These are phyloP conservation scores for Neurospora sp. DNA, from an alignment of 495 filamentous ascomycete species.

Conservation along the genomic window DNA sequence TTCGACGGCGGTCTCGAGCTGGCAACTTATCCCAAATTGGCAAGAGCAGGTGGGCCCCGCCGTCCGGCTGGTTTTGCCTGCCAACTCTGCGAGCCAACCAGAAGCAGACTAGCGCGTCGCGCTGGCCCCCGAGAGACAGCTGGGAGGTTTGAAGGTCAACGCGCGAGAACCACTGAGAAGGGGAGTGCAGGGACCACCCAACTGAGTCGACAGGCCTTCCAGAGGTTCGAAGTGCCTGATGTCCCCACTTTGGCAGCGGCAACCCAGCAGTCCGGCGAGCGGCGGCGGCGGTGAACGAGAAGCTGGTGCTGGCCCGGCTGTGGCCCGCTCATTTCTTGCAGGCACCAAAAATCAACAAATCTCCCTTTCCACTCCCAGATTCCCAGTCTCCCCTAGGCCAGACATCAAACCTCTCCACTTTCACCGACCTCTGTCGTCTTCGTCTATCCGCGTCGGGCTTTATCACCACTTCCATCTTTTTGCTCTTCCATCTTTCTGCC, in stretches of 20 bases:
- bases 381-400: neutral
- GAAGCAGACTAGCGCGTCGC: constrained; percentile 14
- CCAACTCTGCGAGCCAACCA: neutral
- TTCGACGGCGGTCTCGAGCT: neutral
- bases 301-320: neutral
- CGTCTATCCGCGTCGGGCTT: constrained; percentile 1
- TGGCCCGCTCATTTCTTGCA: constrained; percentile 21
- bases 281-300: constrained; percentile 22
- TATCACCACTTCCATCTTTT: constrained; percentile 3
- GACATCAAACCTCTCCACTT: constrained; percentile 14
- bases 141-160: constrained; percentile 15
- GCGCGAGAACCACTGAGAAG: constrained; percentile 8
- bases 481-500: constrained; percentile 2
- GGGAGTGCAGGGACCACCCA: constrained; percentile 19
- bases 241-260: constrained; percentile 12
- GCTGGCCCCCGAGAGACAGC: constrained; percentile 5
- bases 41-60: neutral
- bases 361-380: constrained; percentile 11
- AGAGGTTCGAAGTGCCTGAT: constrained; percentile 19
- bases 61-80: neutral
- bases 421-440: constrained; percentile 14
- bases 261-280: constrained; percentile 3
- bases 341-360: constrained; percentile 29
- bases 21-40: neutral
- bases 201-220: constrained; percentile 8